Evolutionary conservation across 192 early-diverging fungal genomes (phyloP).

Genomic region (Rhizoclosmatium sp.): DNA sequence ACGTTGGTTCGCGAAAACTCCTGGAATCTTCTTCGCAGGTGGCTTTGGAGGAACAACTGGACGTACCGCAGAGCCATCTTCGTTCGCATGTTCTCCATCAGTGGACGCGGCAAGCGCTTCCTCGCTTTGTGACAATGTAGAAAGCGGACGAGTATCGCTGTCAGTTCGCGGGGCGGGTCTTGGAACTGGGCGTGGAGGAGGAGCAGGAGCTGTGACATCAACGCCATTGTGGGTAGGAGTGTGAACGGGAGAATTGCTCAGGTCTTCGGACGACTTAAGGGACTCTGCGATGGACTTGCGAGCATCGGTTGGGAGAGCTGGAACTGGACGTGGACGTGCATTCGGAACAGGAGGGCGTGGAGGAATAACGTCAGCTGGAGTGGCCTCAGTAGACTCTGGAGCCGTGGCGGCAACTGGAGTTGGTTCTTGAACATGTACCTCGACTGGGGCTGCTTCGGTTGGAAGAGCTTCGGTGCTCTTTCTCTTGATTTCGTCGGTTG

Average conservation of each 20-base stretch:
- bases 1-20: constrained; percentile 46
- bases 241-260: not conserved
- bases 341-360: not conserved
- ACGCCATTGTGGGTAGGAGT: not conserved
- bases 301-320: not conserved
- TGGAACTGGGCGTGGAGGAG: constrained; percentile 20
- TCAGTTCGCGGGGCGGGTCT: constrained; percentile 19
- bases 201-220: not conserved
- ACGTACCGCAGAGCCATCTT: too few species aligned
- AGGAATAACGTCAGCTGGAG: not conserved
- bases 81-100: not conserved
- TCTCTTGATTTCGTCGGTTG: not conserved
- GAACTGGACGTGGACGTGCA: not conserved
- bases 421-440: constrained; percentile 9
- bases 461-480: not conserved
- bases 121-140: constrained; percentile 4
- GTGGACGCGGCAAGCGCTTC: not conserved
- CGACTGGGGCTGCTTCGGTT: too few species aligned
- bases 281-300: not conserved
- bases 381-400: too few species aligned
- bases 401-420: not conserved
- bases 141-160: too few species aligned
- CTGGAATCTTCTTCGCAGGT: constrained; percentile 49
- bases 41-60: constrained; percentile 15
- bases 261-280: not conserved